phyloP scores from a whole-genome alignment of 345 rosid genomes.

The Lepidium aucheri region DNA sequence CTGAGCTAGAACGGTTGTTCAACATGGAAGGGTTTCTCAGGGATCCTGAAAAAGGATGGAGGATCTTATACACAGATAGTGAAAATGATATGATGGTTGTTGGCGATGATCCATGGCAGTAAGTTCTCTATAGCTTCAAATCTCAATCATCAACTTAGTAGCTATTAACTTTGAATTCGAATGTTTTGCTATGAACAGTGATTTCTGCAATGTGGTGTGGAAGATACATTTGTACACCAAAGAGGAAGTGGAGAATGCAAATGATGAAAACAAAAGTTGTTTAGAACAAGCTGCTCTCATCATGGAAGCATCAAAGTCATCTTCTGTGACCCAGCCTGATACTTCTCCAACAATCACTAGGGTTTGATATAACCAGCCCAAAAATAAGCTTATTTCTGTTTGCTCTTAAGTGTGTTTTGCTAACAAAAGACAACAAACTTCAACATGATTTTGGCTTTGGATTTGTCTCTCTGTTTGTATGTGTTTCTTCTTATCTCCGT shows the following conservation, averaged over 20 bases:
- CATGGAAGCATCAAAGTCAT: slow-evolving; percentile 79
- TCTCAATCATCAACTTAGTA: neutral
- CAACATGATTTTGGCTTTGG: no score
- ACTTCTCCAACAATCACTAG: slow-evolving; percentile 53
- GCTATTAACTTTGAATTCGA: neutral
- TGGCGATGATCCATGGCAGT: slow-evolving; percentile 97
- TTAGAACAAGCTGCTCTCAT: slow-evolving; percentile 63
- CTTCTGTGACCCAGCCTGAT: slow-evolving; percentile 84
- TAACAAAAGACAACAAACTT: no score
- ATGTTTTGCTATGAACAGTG: slow-evolving; percentile 34
- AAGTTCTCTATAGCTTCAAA: slow-evolving; percentile 31
- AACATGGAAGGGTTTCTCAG: slow-evolving; percentile 77
- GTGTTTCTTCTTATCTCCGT: slow-evolving; percentile 2
- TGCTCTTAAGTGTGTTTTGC: no score
- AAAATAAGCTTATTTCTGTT: neutral
- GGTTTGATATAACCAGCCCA: slow-evolving; percentile 22
- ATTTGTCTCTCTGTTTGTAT: neutral
- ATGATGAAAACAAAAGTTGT: slow-evolving; percentile 87
- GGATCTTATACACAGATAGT: slow-evolving; percentile 66
- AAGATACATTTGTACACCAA: neutral
- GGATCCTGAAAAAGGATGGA: slow-evolving; percentile 81
- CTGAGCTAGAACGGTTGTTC: slow-evolving; percentile 68
- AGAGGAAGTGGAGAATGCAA: no score
- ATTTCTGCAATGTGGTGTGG: slow-evolving; percentile 41
- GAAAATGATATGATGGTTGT: slow-evolving; percentile 94